Evolutionary conservation across 202 grass and related monocot genomes (phyloP).

Genomic region (Setaria italica): DNA sequence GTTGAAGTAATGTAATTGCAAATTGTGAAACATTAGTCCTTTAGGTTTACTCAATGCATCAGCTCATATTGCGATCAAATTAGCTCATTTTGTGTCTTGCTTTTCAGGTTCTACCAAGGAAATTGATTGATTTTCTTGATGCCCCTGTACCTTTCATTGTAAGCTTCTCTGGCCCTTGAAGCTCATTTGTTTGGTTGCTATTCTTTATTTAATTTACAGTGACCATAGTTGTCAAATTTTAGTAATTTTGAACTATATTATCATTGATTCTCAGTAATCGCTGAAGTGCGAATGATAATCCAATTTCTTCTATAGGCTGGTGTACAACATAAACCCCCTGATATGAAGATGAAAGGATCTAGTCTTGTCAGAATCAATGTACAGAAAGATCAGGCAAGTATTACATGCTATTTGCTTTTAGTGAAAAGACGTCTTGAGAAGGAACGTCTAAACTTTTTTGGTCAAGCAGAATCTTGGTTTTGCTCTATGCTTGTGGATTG

Average conservation of each 20-base stretch:
- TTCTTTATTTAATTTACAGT: slow-evolving; percentile 22
- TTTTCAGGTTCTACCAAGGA: slow-evolving; percentile 90
- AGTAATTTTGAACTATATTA: slow-evolving; percentile 25
- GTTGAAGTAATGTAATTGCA: slow-evolving; percentile 8
- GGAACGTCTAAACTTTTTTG: neutral
- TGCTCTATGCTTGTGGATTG: neutral
- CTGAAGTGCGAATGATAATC: slow-evolving; percentile 26
- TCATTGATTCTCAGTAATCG: slow-evolving; percentile 28
- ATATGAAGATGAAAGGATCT: slow-evolving; percentile 78
- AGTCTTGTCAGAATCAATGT: slow-evolving; percentile 87
- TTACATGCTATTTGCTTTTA: slow-evolving; percentile 31
- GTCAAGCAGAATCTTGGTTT: neutral
- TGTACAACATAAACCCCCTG: slow-evolving; percentile 76
- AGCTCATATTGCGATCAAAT: slow-evolving; percentile 20
- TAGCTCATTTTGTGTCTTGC: slow-evolving; percentile 37
- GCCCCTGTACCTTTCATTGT: slow-evolving; percentile 98
- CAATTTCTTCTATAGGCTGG: slow-evolving; percentile 74
- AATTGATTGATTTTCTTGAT: slow-evolving; percentile 92
- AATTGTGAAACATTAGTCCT: neutral
- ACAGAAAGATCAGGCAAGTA: slow-evolving; percentile 80
- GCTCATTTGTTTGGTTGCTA: slow-evolving; percentile 32
- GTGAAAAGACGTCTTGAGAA: slow-evolving; percentile 35
- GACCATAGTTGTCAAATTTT: slow-evolving; percentile 18
- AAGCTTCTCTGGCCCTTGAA: slow-evolving; percentile 52
- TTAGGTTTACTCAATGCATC: neutral